Evolutionary conservation across 176 grass and related monocot species (phyloP).

Genomic region (Saccharum spontaneum): DNA sequence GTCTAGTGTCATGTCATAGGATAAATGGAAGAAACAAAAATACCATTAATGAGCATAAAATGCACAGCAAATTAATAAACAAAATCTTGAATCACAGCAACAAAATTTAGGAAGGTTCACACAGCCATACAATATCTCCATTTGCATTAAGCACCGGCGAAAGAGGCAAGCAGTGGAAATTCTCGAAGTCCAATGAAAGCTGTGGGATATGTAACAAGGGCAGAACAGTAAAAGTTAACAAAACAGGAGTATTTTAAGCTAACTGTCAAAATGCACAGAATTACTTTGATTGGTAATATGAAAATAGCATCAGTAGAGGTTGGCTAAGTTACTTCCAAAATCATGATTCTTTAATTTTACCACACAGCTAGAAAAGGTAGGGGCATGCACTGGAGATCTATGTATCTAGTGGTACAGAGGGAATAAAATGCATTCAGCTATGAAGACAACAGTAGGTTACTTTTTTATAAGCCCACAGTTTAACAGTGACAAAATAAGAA

Average conservation of each 20-base stretch:
- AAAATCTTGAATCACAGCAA: not conserved
- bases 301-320: conserved; percentile 6
- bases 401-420: conserved; percentile 14
- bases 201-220: conserved; percentile 46
- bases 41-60: conserved; percentile 25
- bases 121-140: conserved; percentile 83
- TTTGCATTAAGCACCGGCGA: conserved; percentile 63
- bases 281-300: conserved; percentile 7
- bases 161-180: conserved; percentile 79
- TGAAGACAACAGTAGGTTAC: not conserved
- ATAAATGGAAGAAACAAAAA: conserved; percentile 34
- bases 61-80: not conserved
- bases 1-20: conserved; percentile 46
- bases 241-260: not conserved
- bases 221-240: conserved; percentile 28
- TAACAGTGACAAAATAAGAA: conserved; percentile 31
- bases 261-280: not conserved
- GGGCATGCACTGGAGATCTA: conserved; percentile 8
- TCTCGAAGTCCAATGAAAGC: conserved; percentile 81
- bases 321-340: not conserved
- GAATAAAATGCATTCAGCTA: conserved; percentile 9
- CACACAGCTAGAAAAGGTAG: not conserved
- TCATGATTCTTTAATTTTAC: not conserved
- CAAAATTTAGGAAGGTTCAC: conserved; percentile 34
- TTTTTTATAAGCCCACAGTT: conserved; percentile 14